Conservation (phyloP, 805 yeast species). For the Hanseniaspora guilliermondii region DNA sequence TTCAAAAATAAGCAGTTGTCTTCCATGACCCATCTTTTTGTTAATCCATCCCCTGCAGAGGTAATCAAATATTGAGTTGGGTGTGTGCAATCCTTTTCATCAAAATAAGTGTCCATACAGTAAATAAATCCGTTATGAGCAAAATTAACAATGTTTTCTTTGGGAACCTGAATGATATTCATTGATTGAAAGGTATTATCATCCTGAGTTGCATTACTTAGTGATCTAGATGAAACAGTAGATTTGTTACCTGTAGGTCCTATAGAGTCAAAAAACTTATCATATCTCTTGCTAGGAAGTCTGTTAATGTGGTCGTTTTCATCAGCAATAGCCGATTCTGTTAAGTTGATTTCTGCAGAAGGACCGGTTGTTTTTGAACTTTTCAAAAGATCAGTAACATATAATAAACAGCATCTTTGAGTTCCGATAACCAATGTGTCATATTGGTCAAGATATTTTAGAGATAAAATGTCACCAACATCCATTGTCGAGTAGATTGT, state of each 20-base stretch:
- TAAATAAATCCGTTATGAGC: conserved; percentile 91
- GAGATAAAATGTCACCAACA: conserved; percentile 84
- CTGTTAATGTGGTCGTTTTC: conserved; percentile 15
- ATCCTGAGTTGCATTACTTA: neutral
- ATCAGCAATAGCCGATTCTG: neutral
- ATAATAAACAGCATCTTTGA: conserved; percentile 79
- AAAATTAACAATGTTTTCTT: conserved; percentile 53
- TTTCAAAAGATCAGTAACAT: conserved; percentile 37
- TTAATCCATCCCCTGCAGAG: conserved; percentile 85
- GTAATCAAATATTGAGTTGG: conserved; percentile 36
- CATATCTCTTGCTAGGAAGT: conserved; percentile 57
- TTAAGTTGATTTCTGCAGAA: neutral
- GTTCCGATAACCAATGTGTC: conserved; percentile 72
- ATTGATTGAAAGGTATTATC: conserved; percentile 14
- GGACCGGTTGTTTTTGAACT: conserved; percentile 20
- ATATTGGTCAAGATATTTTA: conserved; percentile 50
- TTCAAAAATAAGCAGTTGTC: conserved; percentile 15
- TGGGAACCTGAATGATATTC: conserved; percentile 52
- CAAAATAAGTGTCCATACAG: conserved; percentile 32
- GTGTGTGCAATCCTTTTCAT: conserved; percentile 8
- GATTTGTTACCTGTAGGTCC: conserved; percentile 57
- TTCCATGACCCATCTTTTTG: conserved; percentile 62
- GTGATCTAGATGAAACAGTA: neutral
- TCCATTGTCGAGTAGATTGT: conserved; percentile 76
- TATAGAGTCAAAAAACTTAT: conserved; percentile 76